Base-by-base conservation (phyloP, 768 basidiomycete species). In the Suillus placidus region DNA sequence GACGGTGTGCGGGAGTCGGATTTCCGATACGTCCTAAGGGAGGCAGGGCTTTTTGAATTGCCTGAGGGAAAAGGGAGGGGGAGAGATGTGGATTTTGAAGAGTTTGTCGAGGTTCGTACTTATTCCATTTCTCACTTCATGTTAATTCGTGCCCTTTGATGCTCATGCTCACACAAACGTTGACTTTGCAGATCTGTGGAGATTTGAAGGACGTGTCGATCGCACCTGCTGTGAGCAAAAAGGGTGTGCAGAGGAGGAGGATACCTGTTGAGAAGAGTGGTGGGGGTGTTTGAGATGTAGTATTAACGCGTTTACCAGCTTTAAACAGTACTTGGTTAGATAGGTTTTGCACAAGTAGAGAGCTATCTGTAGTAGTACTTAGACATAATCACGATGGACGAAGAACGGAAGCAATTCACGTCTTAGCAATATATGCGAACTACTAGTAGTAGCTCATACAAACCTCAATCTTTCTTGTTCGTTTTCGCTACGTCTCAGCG, bases 31-130 rank as follows among this genome's bases (percentile, higher is more conserved):
- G 92, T 94, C 1, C 82, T 96, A 61, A 83, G 84, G 63, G 88
- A 91, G 74, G 88, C 91, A 66, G 95, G 92, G 4, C 87, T 92
- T 75, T 78, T 80, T 58, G 76, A 77, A 26, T 80, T 5, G 12
- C 26, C 38, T 13, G 58, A 60, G 12, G 57, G 57, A n/a, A 42
- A 30, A 14, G 58, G 38, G 6, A 58, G 23, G n/a, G 35, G 18
- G 26, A 60, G 83, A 70, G 76, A 77, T 35, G 83, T 84, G 34
- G 87, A 89, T 67, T 88, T 94, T 71, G 92, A 96, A 68, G 92
- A 93, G 73, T 96, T 96, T 75, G 81, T 95, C 58, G 94, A 96
- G 86, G 93, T 93, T 68, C 16, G 88, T 78, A 32, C 42, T 35
- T n/a, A n/a, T 55, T 55, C 10, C 34, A 35, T 55, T 20, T n/a